Evolutionary conservation across 352 stramenopile genomes (phyloP).

Genomic region (Pilasporangium apinafurcum): DNA sequence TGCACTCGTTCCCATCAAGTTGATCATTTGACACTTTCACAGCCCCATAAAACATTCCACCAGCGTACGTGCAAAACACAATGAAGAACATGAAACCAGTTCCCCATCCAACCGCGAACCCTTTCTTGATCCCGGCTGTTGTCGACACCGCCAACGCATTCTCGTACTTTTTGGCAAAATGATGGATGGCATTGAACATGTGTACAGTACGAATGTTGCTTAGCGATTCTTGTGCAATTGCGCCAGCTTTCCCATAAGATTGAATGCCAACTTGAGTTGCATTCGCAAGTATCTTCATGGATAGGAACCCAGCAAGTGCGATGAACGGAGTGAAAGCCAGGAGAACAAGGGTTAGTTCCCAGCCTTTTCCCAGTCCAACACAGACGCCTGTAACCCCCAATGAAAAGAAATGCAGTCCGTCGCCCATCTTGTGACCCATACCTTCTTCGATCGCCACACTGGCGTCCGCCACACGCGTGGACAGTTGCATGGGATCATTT

Average conservation of each 20-base stretch:
- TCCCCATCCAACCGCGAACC: slow-evolving; percentile 22
- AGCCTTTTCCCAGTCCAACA: slow-evolving; percentile 40
- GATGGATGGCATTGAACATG: slow-evolving; percentile 38
- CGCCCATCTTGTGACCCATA: slow-evolving; percentile 34
- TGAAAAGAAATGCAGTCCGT: slow-evolving; percentile 23
- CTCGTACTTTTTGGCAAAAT: slow-evolving; percentile 33
- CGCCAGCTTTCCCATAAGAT: slow-evolving; percentile 26
- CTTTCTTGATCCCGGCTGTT: slow-evolving; percentile 26
- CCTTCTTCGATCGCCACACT: slow-evolving; percentile 34
- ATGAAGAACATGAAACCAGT: slow-evolving; percentile 32
- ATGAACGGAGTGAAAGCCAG: slow-evolving; percentile 40
- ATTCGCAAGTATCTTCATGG: slow-evolving; percentile 14
- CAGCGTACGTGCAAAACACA: slow-evolving; percentile 33
- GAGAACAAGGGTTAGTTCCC: slow-evolving; percentile 49
- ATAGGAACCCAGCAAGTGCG: slow-evolving; percentile 9
- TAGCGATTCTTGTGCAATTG: slow-evolving; percentile 38
- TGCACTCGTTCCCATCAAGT: slow-evolving; percentile 16
- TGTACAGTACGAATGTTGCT: slow-evolving; percentile 54
- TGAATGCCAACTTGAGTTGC: slow-evolving; percentile 13
- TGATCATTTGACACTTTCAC: slow-evolving; percentile 17
- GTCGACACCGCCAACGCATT: slow-evolving; percentile 15
- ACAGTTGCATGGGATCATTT: slow-evolving; percentile 45
- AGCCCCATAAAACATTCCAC: slow-evolving; percentile 49
- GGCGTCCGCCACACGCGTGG: slow-evolving; percentile 23
- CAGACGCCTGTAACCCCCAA: slow-evolving; percentile 30